Percentiles rank a stretch among this genome's conserved stretches.
Evolutionary conservation across 1,284 basidiomycete genomes (phyloP).

Genomic region (Puccinia hordei): DNA sequence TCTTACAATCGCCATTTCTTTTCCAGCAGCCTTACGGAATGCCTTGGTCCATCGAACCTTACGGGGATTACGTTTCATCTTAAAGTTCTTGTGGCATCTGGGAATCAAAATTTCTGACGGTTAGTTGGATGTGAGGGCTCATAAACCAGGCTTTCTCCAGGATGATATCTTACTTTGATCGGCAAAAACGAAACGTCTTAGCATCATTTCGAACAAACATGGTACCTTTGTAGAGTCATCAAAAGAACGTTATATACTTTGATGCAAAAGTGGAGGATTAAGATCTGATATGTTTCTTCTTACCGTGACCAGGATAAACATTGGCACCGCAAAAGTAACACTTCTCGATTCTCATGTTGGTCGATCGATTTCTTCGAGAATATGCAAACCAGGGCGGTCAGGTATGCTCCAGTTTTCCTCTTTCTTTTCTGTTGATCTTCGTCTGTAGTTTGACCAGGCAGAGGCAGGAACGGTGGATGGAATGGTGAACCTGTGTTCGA

Average conservation of each 20-base stretch:
- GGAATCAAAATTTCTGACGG: background rate
- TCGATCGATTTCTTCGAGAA: background rate
- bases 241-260: background rate
- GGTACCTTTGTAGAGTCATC: constrained; percentile 65
- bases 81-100: constrained; percentile 84
- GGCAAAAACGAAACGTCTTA: constrained; percentile 94
- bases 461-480: too few relatives aligned
- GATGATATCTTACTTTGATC: constrained; percentile 74
- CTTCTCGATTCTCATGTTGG: constrained; percentile 59
- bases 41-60: constrained; percentile 99
- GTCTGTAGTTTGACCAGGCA: too few relatives aligned
- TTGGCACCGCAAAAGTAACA: constrained; percentile 76
- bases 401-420: too few relatives aligned
- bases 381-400: too few relatives aligned
- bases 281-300: constrained; percentile 52
- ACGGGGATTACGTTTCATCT: constrained; percentile 99
- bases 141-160: background rate
- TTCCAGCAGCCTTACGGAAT: constrained; percentile 85
- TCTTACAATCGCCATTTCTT: constrained; percentile 97
- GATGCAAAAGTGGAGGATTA: background rate
- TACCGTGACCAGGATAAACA: constrained; percentile 92
- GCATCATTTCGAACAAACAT: constrained; percentile 96
- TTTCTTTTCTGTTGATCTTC: too few relatives aligned
- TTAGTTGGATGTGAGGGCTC: background rate
- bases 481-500: too few relatives aligned